Evolutionary conservation across 2,329 filamentous ascomycete genomes (phyloP).

Genomic region (Davidsoniella virescens): DNA sequence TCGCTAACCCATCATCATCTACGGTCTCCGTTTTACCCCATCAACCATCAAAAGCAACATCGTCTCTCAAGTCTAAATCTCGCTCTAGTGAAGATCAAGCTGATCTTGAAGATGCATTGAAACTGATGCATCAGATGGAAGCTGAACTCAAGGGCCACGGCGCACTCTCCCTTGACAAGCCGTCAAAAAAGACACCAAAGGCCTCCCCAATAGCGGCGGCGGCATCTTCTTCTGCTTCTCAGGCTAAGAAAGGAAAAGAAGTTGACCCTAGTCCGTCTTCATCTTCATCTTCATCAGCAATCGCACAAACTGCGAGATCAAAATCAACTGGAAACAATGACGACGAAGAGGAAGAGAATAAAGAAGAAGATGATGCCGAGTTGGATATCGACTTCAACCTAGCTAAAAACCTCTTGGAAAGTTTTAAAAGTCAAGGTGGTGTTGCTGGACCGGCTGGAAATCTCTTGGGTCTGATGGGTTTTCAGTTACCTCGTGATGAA

Average conservation of each 20-base stretch:
- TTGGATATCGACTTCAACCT: slow-evolving; percentile 74
- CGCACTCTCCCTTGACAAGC: slow-evolving; percentile 39
- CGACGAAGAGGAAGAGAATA: slow-evolving; percentile 29
- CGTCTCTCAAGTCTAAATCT: not conserved
- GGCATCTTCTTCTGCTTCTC: not conserved
- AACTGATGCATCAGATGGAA: slow-evolving; percentile 54
- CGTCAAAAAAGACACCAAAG: slow-evolving; percentile 11
- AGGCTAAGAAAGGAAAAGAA: too few relatives aligned
- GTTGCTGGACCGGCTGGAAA: slow-evolving; percentile 77
- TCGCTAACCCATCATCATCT: not conserved
- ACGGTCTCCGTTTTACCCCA: slow-evolving; percentile 2
- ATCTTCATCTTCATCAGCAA: not conserved
- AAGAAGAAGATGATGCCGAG: slow-evolving; percentile 37
- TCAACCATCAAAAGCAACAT: not conserved
- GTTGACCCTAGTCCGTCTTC: too few relatives aligned
- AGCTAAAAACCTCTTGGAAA: slow-evolving; percentile 78
- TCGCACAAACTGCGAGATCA: not conserved
- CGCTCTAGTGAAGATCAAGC: slow-evolving; percentile 21
- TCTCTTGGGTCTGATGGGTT: slow-evolving; percentile 70
- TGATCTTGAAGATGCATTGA: slow-evolving; percentile 45
- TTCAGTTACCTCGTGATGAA: slow-evolving; percentile 67
- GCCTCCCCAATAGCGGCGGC: not conserved
- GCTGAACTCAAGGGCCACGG: slow-evolving; percentile 54
- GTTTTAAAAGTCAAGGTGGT: slow-evolving; percentile 80
- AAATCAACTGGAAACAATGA: not conserved